Evolutionary conservation across 352 stramenopile species (phyloP).

Genomic region (Globisporangium apiculatum): DNA sequence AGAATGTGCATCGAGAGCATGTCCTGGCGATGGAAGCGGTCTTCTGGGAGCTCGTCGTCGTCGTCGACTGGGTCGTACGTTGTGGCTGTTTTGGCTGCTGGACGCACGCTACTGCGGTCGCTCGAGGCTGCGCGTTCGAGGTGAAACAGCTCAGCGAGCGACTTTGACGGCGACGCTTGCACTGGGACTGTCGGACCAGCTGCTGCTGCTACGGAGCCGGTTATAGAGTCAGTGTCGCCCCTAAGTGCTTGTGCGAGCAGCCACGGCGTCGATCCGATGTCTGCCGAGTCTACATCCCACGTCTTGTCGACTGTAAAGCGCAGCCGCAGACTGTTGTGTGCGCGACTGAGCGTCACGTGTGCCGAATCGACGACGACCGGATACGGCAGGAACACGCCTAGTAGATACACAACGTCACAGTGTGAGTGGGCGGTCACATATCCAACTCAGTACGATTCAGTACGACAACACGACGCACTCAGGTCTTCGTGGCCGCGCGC

Average conservation of each 20-base stretch:
- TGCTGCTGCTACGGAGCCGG: not conserved
- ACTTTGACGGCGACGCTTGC: constrained; percentile 22
- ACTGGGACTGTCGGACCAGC: not conserved
- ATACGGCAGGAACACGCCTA: constrained; percentile 61
- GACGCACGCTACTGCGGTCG: not conserved
- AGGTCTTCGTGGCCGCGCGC: constrained; percentile 38
- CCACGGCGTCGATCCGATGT: constrained; percentile 63
- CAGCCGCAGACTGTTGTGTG: constrained; percentile 31
- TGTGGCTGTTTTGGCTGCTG: constrained; percentile 2
- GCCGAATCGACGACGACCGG: constrained; percentile 31
- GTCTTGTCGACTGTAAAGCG: constrained; percentile 38
- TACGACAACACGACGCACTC: constrained; percentile 18
- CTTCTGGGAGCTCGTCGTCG: constrained; percentile 71
- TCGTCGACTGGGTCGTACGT: constrained; percentile 60
- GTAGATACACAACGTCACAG: not conserved
- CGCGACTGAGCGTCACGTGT: constrained; percentile 27
- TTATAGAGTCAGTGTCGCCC: constrained; percentile 15
- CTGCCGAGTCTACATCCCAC: constrained; percentile 31
- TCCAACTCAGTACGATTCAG: no score
- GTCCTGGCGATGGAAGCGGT: constrained; percentile 72
- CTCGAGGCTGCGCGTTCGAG: constrained; percentile 14
- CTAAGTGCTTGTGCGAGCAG: constrained; percentile 46
- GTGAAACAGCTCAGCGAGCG: constrained; percentile 67
- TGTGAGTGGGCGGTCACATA: not conserved
- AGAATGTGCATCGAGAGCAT: constrained; percentile 87